These are phyloP conservation scores for Fonsecaea multimorphosa DNA, from an alignment of 2,329 filamentous ascomycete species.

Conservation along the genomic window DNA sequence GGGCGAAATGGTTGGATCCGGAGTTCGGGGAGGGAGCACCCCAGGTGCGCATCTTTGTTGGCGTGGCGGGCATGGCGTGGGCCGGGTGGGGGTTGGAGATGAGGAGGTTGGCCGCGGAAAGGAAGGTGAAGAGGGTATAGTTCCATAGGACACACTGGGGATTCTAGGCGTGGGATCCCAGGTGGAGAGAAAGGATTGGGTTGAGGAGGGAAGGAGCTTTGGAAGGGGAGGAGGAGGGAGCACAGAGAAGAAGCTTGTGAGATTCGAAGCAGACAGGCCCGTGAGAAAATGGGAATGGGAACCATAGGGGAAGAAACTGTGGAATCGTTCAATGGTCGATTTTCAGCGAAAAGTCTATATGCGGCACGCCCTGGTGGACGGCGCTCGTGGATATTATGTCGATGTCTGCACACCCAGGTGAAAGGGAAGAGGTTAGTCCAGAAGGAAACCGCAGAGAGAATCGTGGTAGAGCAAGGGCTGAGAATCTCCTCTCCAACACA, in stretches of 20 bases:
- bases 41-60: conserved; percentile 43
- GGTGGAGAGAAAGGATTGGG: no score
- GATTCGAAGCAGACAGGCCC: no score
- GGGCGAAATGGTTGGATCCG: conserved; percentile 52
- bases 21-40: conserved; percentile 52
- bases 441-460: background rate
- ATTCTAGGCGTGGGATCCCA: no score
- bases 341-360: conserved; percentile 96
- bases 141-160: no score
- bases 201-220: background rate
- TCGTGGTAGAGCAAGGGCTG: background rate
- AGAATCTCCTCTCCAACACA: background rate
- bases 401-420: conserved; percentile 67
- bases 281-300: no score
- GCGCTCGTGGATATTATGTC: conserved; percentile 96
- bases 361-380: conserved; percentile 92
- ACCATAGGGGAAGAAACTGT: conserved; percentile 1
- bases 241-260: background rate
- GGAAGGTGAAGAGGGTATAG: background rate
- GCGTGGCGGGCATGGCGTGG: conserved; percentile 30
- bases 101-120: conserved; percentile 25
- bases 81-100: conserved; percentile 38
- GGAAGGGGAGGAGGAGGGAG: background rate
- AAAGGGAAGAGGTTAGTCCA: background rate
- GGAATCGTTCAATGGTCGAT: conserved; percentile 69